phyloP scores from a whole-genome alignment of 169 alveolate species.

The Plasmodium billcollinsi region DNA sequence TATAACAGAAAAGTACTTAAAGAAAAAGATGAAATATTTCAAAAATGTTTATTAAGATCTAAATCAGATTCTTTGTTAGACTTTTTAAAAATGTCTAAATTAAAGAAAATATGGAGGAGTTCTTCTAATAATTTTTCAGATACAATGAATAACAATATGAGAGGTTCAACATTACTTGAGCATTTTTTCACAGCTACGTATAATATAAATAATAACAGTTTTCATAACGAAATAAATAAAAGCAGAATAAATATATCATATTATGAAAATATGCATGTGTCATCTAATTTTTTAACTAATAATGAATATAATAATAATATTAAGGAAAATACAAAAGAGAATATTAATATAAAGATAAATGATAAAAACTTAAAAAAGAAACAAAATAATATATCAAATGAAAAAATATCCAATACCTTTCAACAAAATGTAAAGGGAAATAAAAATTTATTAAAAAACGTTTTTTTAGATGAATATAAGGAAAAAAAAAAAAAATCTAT shows the following conservation, averaged over 20 bases:
- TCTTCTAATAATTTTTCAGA: neutral
- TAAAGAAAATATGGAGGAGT: conserved; percentile 25
- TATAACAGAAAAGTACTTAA: conserved; percentile 41
- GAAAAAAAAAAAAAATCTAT: neutral
- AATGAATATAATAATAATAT: neutral
- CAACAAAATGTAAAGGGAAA: neutral
- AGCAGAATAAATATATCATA: conserved; percentile 28
- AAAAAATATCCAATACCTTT: neutral
- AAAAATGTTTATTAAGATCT: conserved; percentile 57
- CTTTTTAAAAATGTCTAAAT: conserved; percentile 34
- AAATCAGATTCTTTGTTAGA: conserved; percentile 67
- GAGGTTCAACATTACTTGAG: conserved; percentile 33
- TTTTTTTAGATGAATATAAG: neutral
- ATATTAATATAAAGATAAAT: neutral
- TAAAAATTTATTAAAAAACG: neutral
- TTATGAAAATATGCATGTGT: conserved; percentile 15
- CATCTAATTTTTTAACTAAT: neutral
- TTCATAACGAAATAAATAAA: neutral
- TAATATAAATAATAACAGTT: conserved; percentile 6
- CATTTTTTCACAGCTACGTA: conserved; percentile 61
- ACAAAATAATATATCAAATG: neutral
- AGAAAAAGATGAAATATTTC: conserved; percentile 50
- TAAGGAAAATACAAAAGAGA: neutral
- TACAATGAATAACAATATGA: neutral
- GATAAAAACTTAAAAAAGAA: neutral